Conservation (phyloP, 2,329 filamentous ascomycete genomes). For the Aspergillus floridensis region DNA sequence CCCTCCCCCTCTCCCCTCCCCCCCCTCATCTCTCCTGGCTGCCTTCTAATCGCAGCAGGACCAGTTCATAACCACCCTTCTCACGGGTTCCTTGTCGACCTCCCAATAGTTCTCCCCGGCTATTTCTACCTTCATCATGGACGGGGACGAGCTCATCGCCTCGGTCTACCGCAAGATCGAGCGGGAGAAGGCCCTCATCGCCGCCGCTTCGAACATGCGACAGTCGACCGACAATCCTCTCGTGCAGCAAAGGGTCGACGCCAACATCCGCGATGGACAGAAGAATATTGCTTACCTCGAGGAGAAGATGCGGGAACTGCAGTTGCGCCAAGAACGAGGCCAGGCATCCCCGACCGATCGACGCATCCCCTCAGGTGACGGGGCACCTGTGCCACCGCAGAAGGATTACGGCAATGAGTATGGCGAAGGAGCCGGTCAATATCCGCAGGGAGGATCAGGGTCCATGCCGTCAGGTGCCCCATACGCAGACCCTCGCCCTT, state of each 20-base stretch:
- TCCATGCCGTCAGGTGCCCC: conserved; percentile 79
- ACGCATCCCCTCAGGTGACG: conserved; percentile 44
- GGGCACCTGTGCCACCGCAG: conserved; percentile 64
- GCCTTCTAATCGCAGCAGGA: not conserved
- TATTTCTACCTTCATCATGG: conserved; percentile 47
- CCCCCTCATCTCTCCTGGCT: not conserved
- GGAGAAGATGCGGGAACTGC: conserved; percentile 82
- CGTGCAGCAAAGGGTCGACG: conserved; percentile 86
- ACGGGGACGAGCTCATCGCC: conserved; percentile 62
- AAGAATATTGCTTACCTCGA: conserved; percentile 95
- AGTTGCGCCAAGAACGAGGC: conserved; percentile 63
- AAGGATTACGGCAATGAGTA: conserved; percentile 71
- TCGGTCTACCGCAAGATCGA: conserved; percentile 97
- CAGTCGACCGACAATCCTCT: conserved; percentile 91
- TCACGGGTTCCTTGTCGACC: conserved; percentile 13
- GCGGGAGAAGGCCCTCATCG: conserved; percentile 92
- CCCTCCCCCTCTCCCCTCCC: conserved; percentile 8
- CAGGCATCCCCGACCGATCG: conserved; percentile 46
- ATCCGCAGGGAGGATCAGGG: conserved; percentile 62
- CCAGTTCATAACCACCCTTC: not conserved
- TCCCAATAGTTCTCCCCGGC: conserved; percentile 6
- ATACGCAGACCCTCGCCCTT: conserved; percentile 70
- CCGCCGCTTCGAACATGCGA: conserved; percentile 90
- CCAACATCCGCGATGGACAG: conserved; percentile 88
- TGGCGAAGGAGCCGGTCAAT: conserved; percentile 54